These are phyloP conservation scores for Mallotus japonicus DNA, from an alignment of 441 rosid genomes.

Conservation along the genomic window DNA sequence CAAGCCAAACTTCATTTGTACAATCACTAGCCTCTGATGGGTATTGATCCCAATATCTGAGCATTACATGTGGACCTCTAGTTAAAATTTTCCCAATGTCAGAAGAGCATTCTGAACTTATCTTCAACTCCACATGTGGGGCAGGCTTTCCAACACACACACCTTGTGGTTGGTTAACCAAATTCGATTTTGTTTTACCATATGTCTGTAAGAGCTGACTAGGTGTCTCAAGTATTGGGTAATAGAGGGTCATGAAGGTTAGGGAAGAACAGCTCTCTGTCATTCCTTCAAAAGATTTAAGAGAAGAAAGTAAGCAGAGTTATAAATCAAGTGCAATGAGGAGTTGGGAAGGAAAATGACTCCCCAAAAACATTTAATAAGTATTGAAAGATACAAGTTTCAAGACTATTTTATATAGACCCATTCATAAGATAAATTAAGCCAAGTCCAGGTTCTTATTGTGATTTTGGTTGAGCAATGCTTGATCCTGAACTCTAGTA, in stretches of 20 bases:
- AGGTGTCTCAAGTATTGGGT: conserved; percentile 35
- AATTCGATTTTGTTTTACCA: conserved; percentile 13
- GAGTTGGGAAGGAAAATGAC: background rate
- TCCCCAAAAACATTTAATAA: background rate
- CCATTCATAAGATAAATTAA: background rate
- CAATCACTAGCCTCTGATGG: conserved; percentile 28
- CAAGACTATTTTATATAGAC: background rate
- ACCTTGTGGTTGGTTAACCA: conserved; percentile 42
- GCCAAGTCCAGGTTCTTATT: background rate
- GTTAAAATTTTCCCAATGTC: conserved; percentile 62
- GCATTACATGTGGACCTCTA: conserved; percentile 82
- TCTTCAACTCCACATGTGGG: conserved; percentile 69
- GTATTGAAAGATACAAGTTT: background rate
- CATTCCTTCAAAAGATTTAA: conserved; percentile 52
- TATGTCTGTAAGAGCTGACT: conserved; percentile 24
- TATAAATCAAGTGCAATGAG: conserved; percentile 1
- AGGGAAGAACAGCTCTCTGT: conserved; percentile 89
- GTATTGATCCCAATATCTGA: conserved; percentile 60
- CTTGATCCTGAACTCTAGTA: background rate
- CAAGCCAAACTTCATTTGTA: conserved; percentile 53
- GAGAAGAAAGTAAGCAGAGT: background rate
- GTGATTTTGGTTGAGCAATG: background rate
- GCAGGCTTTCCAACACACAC: conserved; percentile 87
- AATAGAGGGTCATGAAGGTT: conserved; percentile 60
- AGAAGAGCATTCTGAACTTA: conserved; percentile 40